Evolutionary conservation across 495 filamentous ascomycete genomes (phyloP).

Genomic region (Hamigera avellanea): DNA sequence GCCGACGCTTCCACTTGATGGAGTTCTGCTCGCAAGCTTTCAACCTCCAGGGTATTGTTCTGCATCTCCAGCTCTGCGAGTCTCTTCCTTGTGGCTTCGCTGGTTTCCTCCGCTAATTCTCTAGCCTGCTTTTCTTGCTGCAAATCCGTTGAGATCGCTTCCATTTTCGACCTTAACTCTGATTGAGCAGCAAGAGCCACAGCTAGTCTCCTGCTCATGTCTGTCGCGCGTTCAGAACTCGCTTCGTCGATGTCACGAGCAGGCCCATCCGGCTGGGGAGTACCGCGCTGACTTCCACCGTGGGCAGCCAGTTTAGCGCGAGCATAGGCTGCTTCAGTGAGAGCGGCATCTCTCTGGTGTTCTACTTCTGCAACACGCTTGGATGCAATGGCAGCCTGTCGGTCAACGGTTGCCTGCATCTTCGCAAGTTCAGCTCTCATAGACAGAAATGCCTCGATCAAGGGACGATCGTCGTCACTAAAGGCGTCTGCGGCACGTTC

Average conservation of each 20-base stretch:
- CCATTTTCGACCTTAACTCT: constrained; percentile 60
- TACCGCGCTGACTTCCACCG: constrained; percentile 56
- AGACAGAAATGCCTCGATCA: constrained; percentile 84
- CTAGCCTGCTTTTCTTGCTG: constrained; percentile 69
- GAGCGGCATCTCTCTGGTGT: constrained; percentile 80
- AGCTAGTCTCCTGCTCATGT: constrained; percentile 75
- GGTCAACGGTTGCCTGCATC: constrained; percentile 75
- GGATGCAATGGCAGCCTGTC: constrained; percentile 72
- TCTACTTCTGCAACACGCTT: constrained; percentile 87
- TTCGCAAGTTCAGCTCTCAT: constrained; percentile 71
- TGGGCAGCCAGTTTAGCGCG: constrained; percentile 86
- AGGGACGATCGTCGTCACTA: constrained; percentile 77
- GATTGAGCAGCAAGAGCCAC: constrained; percentile 63
- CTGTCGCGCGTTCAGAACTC: constrained; percentile 51
- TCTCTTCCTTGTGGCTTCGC: constrained; percentile 69
- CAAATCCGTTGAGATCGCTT: constrained; percentile 55
- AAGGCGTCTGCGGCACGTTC: constrained; percentile 64
- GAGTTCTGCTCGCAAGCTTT: constrained; percentile 73
- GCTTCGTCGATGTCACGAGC: constrained; percentile 45
- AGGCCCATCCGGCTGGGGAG: constrained; percentile 53
- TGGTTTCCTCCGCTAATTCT: constrained; percentile 78
- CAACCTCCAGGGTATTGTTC: constrained; percentile 67
- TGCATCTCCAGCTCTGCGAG: constrained; percentile 80
- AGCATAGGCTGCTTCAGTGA: constrained; percentile 87
- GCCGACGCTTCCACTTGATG: constrained; percentile 62